Percentiles rank a stretch among this genome's conserved stretches.
These are phyloP conservation scores for Podosphaera fusca DNA, from an alignment of 2,329 filamentous ascomycete species.

Conservation along the genomic window DNA sequence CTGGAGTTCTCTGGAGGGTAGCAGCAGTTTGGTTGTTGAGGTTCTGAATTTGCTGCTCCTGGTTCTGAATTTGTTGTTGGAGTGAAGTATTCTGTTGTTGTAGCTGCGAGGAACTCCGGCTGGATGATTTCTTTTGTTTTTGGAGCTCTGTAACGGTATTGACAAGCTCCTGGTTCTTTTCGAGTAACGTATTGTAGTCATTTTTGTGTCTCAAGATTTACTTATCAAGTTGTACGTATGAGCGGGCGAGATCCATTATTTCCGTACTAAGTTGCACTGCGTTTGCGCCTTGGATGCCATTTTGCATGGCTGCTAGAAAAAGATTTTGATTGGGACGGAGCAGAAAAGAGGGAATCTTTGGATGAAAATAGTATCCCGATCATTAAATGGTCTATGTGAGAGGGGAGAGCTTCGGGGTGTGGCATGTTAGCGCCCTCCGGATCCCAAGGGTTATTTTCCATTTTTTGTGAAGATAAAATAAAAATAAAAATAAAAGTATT, in stretches of 20 bases:
- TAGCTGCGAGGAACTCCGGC: not conserved
- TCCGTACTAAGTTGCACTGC: not conserved
- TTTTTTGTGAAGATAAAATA: not conserved
- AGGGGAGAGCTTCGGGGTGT: not conserved
- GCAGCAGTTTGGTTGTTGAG: not conserved
- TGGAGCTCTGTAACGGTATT: not conserved
- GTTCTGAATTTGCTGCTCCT: slow-evolving; percentile 1
- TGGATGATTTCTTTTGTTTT: not conserved
- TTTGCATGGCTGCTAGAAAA: slow-evolving; percentile 1
- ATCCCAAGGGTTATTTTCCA: not conserved
- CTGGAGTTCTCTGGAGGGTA: not conserved
- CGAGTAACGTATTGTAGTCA: not conserved
- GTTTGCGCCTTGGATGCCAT: not conserved
- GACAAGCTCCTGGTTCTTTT: not conserved
- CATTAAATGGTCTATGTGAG: not conserved
- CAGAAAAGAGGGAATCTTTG: not conserved
- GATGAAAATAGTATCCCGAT: not conserved
- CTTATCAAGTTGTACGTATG: not conserved
- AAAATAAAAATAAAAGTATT: not conserved
- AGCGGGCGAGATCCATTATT: not conserved
- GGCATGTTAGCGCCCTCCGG: not conserved
- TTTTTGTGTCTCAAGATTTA: not conserved
- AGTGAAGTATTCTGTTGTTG: not conserved
- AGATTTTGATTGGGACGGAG: not conserved
- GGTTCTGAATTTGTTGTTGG: not conserved